Evolutionary conservation across 192 early-diverging fungal genomes (phyloP).

Genomic region (Backusella parvicylindrica): DNA sequence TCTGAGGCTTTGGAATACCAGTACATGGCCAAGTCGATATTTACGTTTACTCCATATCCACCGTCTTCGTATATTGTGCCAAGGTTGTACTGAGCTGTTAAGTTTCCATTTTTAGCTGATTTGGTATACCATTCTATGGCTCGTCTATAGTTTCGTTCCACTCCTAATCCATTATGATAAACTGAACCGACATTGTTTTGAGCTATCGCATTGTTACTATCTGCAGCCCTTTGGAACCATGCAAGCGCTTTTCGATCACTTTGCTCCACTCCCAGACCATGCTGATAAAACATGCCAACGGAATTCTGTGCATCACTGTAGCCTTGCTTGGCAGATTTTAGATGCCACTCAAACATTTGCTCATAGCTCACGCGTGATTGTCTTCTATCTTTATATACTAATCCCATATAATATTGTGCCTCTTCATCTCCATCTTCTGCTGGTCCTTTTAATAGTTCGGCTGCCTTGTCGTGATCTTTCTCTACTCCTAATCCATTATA

Average conservation of each 20-base stretch:
- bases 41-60: not conserved
- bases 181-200: not conserved
- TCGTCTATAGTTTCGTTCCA: not conserved
- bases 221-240: not conserved
- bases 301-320: not conserved
- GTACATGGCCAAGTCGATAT: not conserved
- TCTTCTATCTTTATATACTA: not conserved
- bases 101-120: not conserved
- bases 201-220: not conserved
- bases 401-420: not conserved
- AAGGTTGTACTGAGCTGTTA: not conserved
- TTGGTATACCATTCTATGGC: not conserved
- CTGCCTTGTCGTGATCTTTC: not conserved
- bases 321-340: slow-evolving; percentile 1
- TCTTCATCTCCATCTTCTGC: not conserved
- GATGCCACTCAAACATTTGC: not conserved
- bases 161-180: not conserved
- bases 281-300: not conserved
- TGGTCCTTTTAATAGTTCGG: not conserved
- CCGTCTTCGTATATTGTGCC: not conserved
- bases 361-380: not conserved
- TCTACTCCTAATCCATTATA: not conserved
- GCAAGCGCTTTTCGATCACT: not conserved
- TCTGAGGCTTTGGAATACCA: not conserved
- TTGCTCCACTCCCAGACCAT: not conserved